A percentile compares a stretch with the other conserved stretches of the same genome.
These are phyloP conservation scores for Neofusicoccum umdonicola DNA, from an alignment of 2,329 filamentous ascomycete genomes.

Conservation along the genomic window DNA sequence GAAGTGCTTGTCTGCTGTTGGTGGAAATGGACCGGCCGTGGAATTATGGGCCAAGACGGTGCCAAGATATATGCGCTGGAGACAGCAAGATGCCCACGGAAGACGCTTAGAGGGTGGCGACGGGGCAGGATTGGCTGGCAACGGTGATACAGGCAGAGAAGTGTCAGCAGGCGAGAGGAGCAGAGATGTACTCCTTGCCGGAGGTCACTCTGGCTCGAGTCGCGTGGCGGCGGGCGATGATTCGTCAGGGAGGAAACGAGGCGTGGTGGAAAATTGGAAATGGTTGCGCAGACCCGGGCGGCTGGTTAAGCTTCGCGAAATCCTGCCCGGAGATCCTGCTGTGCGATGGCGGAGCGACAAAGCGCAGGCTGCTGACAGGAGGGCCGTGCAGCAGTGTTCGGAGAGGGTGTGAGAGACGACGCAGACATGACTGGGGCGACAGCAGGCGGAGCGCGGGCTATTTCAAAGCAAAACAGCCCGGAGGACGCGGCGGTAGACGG, in stretches of 20 bases:
- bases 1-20: background rate
- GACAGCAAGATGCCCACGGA: background rate
- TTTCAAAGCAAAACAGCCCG: constrained; percentile 7
- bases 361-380: background rate
- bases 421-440: constrained; percentile 5
- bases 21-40: background rate
- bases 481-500: background rate
- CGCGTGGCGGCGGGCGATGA: background rate
- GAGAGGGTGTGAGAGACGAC: background rate
- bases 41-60: background rate
- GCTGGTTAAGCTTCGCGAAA: constrained; percentile 9
- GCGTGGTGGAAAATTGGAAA: background rate
- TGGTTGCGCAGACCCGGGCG: constrained; percentile 12
- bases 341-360: background rate
- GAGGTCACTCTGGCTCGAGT: background rate
- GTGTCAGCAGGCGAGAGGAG: background rate
- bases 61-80: constrained; percentile 8
- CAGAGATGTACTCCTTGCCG: constrained; percentile 12
- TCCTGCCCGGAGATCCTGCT: constrained; percentile 11
- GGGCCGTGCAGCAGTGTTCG: background rate
- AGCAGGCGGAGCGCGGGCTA: background rate
- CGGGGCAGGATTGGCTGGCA: background rate
- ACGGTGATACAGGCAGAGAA: constrained; percentile 1
- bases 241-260: constrained; percentile 5
- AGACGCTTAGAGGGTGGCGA: background rate